A percentile compares a stretch with the other conserved stretches of the same genome.
phyloP scores from a whole-genome alignment of 2,329 filamentous ascomycete species.

The Fusarium zealandicum region DNA sequence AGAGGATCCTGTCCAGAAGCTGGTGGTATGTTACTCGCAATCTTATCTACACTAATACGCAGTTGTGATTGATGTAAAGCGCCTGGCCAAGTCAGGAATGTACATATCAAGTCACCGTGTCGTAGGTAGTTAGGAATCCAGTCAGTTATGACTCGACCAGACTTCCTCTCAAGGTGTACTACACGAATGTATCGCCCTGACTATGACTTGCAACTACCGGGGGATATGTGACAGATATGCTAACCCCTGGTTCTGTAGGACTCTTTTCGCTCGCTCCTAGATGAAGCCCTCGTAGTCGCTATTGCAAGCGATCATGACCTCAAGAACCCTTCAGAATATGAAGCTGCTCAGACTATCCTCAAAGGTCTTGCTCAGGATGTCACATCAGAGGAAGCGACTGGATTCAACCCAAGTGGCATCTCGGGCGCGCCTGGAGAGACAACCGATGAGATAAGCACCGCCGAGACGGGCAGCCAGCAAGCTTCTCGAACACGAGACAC shows the following conservation, averaged over 20 bases:
- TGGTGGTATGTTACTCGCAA: constrained; percentile 41
- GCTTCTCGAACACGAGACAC: constrained; percentile 42
- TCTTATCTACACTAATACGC: neutral
- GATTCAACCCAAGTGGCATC: constrained; percentile 80
- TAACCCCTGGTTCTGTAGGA: constrained; percentile 54
- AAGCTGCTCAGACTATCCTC: constrained; percentile 65
- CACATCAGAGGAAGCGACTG: constrained; percentile 70
- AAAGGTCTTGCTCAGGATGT: constrained; percentile 71
- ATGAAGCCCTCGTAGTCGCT: constrained; percentile 78
- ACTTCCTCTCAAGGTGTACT: neutral
- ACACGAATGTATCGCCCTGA: too few relatives aligned
- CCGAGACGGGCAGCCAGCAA: constrained; percentile 42
- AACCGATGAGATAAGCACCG: constrained; percentile 35
- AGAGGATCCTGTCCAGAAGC: constrained; percentile 37
- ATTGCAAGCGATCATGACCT: constrained; percentile 79
- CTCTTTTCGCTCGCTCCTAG: constrained; percentile 76
- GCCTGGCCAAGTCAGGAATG: neutral
- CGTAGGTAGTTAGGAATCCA: neutral
- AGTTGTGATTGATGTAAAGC: neutral
- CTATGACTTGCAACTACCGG: neutral
- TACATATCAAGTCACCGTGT: constrained; percentile 1
- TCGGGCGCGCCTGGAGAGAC: constrained; percentile 51
- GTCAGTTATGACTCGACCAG: constrained; percentile 7
- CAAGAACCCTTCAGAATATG: constrained; percentile 56
- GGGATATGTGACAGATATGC: constrained; percentile 1